Base-by-base conservation (phyloP, 176 grass and related monocot genomes). In the Poa annua region DNA sequence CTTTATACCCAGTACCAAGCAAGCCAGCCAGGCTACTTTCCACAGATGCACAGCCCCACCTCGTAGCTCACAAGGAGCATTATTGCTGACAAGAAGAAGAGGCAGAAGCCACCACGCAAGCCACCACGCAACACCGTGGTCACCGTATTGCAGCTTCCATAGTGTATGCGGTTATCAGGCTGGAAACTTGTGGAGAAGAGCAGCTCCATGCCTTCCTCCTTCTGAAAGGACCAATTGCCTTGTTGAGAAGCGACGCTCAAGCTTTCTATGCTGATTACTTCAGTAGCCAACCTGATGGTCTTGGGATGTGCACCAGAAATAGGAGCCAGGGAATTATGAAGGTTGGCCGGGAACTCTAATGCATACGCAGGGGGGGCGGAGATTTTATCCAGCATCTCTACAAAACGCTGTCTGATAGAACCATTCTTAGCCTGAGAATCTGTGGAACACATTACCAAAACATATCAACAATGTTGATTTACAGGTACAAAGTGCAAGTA, bases 291-390 rank as follows among this genome's bases (percentile, higher is more conserved):
- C 69, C 38, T 89, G 42, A 91, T n/a, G n/a, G 91, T 71, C 48
- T 89, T 77, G 41, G 80, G 47, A 33, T 72, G 75, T 16, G 70
- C 64, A 17, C 60, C 80, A 76, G 89, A 72, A 47, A 71, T 44
- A 68, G 55, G 89, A 85, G 52, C 38, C 38, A 41, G 8, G 38
- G 38, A 41, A 7, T 97, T 92, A 42, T 20, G 22, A 38, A 83
- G 66, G 53, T 83, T 82, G 59, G 70, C 44, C 0, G 84, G 90
- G 79, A 82, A 81, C 72, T 98, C 96, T 33, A 83, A 77, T 21
- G 96, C 96, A 86, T 95, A 91, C 74, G 96, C 96, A 32, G 96
- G 92, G 4, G 96, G 96, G 10, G 89, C 87, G 11, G 92, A 88
- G 76, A 98, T 85, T 16, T 88, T 90, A 76, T 90, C 92, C 89